Percentiles rank a stretch among this genome's conserved stretches.
Evolutionary conservation across 2,329 filamentous ascomycete species (phyloP).

Genomic region (Niveomyces coronatus): DNA sequence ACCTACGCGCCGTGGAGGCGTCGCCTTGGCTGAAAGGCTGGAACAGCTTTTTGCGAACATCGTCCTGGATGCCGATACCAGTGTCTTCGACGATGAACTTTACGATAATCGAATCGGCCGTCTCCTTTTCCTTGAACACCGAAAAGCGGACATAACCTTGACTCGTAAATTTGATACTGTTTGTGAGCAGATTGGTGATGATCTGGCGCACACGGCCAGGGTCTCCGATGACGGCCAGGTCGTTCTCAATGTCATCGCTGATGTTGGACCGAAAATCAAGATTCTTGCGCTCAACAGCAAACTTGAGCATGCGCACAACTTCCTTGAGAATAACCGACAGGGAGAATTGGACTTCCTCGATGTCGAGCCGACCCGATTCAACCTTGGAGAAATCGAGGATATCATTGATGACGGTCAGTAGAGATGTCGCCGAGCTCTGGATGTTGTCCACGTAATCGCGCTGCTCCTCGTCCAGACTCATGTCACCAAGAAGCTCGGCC

Average conservation of each 20-base stretch:
- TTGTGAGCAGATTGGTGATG: constrained; percentile 67
- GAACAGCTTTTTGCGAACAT: constrained; percentile 62
- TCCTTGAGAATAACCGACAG: constrained; percentile 64
- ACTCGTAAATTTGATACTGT: constrained; percentile 66
- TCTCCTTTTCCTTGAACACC: constrained; percentile 53
- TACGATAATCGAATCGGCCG: constrained; percentile 53
- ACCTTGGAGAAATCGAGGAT: constrained; percentile 86
- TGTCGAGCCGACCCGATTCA: constrained; percentile 65
- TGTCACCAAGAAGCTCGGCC: constrained; percentile 63
- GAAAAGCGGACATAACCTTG: constrained; percentile 58
- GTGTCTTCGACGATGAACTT: constrained; percentile 67
- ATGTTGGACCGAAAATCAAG: constrained; percentile 61
- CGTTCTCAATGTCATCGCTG: constrained; percentile 48
- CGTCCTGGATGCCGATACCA: constrained; percentile 72
- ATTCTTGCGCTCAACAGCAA: constrained; percentile 71
- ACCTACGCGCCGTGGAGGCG: constrained; percentile 66
- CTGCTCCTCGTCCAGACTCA: constrained; percentile 58
- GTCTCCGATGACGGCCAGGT: constrained; percentile 76
- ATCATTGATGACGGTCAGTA: constrained; percentile 83
- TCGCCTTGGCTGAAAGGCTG: constrained; percentile 77
- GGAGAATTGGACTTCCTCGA: constrained; percentile 73
- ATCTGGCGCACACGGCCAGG: constrained; percentile 78
- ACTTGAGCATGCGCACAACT: constrained; percentile 78
- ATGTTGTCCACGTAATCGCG: constrained; percentile 69
- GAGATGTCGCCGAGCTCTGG: constrained; percentile 66